Evolutionary conservation across 2,329 filamentous ascomycete genomes (phyloP), one percentile per base, ranked within the genome.

Genomic region (Cordyceps farinosa): DNA sequence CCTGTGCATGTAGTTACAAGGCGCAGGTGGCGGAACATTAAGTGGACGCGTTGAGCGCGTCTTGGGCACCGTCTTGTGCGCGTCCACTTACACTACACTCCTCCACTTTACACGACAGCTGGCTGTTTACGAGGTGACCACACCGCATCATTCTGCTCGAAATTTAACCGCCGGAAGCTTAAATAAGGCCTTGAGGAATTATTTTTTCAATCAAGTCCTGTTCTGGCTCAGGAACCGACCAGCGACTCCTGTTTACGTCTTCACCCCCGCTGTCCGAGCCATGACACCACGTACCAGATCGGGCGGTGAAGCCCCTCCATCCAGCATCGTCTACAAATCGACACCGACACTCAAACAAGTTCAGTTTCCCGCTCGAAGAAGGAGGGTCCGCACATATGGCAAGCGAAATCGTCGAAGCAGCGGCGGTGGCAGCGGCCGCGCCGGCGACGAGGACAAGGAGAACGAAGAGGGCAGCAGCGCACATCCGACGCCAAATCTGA

Each of bases 271-370:
- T 6, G 8, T 38, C 3, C 13, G 32, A 29, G 47, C 27, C 38
- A 79, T 79, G 77, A 67, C 74, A 13, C 74, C 76, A 6, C 68
- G 72, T 62, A 77, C 75, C 51, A 75, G 76, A 55, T 76, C 76
- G n/a, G 69, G 75, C 50, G 75, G 75, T 57, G 70, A 70, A 55
- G 69, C 74, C 36, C 68, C 73, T n/a, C 69, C 76, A 22, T 42
- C 57, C 30, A 74, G 72, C 61, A 73, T 75, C 42, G 71, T 78
- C 64, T 79, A 78, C 65, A 71, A 75, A 66, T 74, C 76, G 32
- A 72, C 72, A 27, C 76, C 76, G 5, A 59, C 70, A 17, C 72
- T 75, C 29, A 75, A 76, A 64, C 78, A 80, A 66, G 69, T 70
- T 29, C 75, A 74, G 48, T 79, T 80, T 59, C 74, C 77, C 0